phyloP scores from a whole-genome alignment of 106 monocot species.

The Dactylorhiza incarnata region DNA sequence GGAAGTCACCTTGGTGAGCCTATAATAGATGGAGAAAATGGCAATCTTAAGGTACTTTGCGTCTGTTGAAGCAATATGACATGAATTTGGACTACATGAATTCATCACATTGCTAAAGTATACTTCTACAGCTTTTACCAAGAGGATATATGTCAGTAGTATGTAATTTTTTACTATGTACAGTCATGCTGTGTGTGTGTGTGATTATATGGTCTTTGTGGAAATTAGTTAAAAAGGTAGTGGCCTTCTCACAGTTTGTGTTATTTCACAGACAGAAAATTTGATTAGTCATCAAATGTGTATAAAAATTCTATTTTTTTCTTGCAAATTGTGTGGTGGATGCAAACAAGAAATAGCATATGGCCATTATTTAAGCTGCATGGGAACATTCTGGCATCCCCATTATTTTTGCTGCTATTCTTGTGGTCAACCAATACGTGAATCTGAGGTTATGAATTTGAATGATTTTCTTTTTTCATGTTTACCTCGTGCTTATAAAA shows the following conservation, averaged over 20 bases:
- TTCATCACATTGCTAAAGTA: constrained; percentile 1
- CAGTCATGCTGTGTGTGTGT: background rate
- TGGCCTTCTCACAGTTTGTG: background rate
- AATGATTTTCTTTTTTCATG: background rate
- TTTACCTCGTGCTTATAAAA: background rate
- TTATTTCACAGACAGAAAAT: background rate
- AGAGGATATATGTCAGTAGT: constrained; percentile 58
- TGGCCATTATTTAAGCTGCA: constrained; percentile 91
- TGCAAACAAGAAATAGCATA: constrained; percentile 86
- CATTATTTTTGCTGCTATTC: constrained; percentile 74
- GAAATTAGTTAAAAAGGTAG: background rate
- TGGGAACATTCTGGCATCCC: constrained; percentile 90
- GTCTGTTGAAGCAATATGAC: background rate
- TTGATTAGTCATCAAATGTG: background rate
- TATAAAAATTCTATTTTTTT: background rate
- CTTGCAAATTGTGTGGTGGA: constrained; percentile 64
- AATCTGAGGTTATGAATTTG: constrained; percentile 55
- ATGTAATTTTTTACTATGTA: background rate
- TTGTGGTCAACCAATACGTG: constrained; percentile 58
- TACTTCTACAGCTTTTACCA: constrained; percentile 32
- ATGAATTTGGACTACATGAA: background rate
- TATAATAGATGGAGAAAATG: constrained; percentile 90
- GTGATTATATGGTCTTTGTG: background rate
- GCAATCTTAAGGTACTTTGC: constrained; percentile 76
- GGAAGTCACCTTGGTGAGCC: constrained; percentile 96